phyloP scores from a whole-genome alignment of 2,329 filamentous ascomycete genomes.

The Ceratocystis ficicola region DNA sequence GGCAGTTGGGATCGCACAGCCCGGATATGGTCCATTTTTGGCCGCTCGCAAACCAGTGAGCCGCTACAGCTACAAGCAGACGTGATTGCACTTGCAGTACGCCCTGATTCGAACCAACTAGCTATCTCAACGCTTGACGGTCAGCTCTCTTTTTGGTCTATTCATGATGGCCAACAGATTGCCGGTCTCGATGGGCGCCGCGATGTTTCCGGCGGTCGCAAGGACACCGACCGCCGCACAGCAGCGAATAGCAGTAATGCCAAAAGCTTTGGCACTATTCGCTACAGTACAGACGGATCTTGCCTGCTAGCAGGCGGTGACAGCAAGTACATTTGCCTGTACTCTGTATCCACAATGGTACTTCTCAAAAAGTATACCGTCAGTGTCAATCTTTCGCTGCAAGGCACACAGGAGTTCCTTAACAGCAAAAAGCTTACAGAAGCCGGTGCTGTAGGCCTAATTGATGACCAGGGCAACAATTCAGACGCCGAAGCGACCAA shows the following conservation, averaged over 20 bases:
- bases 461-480: constrained; percentile 53
- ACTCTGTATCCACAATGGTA: constrained; percentile 86
- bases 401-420: constrained; percentile 92
- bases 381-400: constrained; percentile 86
- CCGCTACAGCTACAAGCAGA: constrained; percentile 86
- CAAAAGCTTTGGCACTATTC: constrained; percentile 78
- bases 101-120: constrained; percentile 82
- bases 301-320: constrained; percentile 85
- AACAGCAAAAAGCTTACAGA: constrained; percentile 89
- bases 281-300: constrained; percentile 83
- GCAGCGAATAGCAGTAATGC: constrained; percentile 83
- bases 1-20: constrained; percentile 97
- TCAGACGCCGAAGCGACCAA: constrained; percentile 66
- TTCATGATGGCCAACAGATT: constrained; percentile 76
- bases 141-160: constrained; percentile 87
- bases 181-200: constrained; percentile 78
- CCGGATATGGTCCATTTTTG: constrained; percentile 91
- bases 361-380: constrained; percentile 92
- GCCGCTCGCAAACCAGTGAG: constrained; percentile 85
- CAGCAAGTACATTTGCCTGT: constrained; percentile 97
- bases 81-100: constrained; percentile 71
- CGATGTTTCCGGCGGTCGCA: constrained; percentile 86
- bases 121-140: constrained; percentile 88
- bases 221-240: constrained; percentile 73
- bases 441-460: constrained; percentile 68